Percentiles rank a stretch among this genome's conserved stretches.
Conservation (phyloP, 352 stramenopile species). For the Pythium plurisporium region DNA sequence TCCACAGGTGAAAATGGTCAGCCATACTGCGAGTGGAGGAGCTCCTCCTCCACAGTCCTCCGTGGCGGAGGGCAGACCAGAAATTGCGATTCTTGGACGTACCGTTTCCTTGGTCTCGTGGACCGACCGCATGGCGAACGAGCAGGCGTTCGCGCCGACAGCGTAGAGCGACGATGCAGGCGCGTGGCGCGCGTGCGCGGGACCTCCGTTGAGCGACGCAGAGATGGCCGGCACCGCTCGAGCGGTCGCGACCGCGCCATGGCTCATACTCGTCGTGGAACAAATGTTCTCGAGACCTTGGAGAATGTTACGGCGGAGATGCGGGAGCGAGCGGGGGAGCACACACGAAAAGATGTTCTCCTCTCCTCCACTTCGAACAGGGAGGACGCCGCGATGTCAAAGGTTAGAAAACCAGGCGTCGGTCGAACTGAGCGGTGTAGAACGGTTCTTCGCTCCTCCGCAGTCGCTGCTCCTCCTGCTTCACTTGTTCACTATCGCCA, state of each 20-base stretch:
- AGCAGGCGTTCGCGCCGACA: constrained; percentile 42
- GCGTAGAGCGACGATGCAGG: constrained; percentile 22
- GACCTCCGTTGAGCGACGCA: constrained; percentile 1
- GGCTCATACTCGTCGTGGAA: constrained; percentile 11
- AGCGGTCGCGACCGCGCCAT: constrained; percentile 13
- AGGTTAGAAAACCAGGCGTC: too few species aligned
- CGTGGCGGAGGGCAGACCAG: not conserved
- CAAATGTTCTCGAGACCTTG: not conserved
- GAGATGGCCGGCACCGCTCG: constrained; percentile 11
- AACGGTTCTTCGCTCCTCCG: constrained; percentile 3
- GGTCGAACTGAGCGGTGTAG: not conserved
- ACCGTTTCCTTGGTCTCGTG: constrained; percentile 75
- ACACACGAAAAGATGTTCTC: not conserved
- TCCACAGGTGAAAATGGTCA: not conserved
- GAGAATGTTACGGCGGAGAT: constrained; percentile 9
- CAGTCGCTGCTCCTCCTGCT: not conserved
- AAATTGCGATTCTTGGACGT: not conserved
- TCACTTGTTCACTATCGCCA: not conserved
- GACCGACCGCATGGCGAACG: constrained; percentile 53
- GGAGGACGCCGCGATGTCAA: not conserved
- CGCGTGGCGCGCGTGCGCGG: not conserved
- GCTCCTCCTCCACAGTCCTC: not conserved
- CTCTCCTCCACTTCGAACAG: not conserved
- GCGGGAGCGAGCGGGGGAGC: not conserved
- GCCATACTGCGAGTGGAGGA: not conserved